Evolutionary conservation across 441 rosid genomes (phyloP).

Genomic region (Jatropha podagrica): DNA sequence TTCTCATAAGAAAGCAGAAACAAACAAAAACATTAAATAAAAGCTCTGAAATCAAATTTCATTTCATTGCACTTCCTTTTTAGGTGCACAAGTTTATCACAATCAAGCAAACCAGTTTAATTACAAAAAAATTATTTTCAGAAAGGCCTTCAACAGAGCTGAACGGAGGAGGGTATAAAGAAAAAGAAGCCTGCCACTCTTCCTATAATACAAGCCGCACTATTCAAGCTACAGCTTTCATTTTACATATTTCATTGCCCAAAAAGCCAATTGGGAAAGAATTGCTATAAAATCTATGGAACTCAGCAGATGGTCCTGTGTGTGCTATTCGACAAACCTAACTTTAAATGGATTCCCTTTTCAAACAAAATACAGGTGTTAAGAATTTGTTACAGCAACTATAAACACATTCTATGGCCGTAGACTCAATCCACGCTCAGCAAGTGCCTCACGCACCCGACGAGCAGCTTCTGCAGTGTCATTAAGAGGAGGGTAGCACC

Average conservation of each 20-base stretch:
- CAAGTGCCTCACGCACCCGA: constrained; percentile 58
- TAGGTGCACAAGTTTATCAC: neutral
- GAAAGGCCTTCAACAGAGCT: neutral
- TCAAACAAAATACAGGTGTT: constrained; percentile 25
- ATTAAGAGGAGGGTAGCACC: constrained; percentile 94
- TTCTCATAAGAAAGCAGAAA: neutral
- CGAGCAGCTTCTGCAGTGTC: constrained; percentile 89
- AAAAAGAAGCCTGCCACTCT: constrained; percentile 23
- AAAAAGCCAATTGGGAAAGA: constrained; percentile 22
- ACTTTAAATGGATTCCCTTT: constrained; percentile 19
- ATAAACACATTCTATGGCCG: constrained; percentile 46
- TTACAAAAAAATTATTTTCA: constrained; percentile 6
- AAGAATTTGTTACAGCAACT: constrained; percentile 28
- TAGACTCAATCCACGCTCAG: constrained; percentile 80
- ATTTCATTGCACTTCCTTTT: neutral
- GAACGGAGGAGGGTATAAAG: neutral
- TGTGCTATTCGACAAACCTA: constrained; percentile 22
- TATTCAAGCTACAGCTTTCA: constrained; percentile 19
- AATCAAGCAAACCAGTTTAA: neutral
- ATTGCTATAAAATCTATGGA: constrained; percentile 10
- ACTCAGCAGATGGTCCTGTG: constrained; percentile 24
- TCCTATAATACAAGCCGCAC: constrained; percentile 37
- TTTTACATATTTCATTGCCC: constrained; percentile 21
- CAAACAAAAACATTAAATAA: neutral
- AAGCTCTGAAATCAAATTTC: neutral